Conservation (phyloP, 257 asterid species). For the Solanum paucissectum region DNA sequence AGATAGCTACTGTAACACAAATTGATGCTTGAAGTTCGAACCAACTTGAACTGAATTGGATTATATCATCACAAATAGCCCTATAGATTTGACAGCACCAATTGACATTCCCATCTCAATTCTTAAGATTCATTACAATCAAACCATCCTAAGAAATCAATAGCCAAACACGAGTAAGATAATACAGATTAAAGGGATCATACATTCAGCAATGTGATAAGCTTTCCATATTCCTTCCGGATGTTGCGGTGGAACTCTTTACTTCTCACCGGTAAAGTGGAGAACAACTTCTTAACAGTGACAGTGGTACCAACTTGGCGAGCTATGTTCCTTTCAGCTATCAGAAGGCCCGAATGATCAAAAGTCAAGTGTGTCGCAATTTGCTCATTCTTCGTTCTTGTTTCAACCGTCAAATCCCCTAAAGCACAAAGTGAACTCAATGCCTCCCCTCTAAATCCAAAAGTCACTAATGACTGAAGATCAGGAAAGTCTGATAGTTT, state of each 20-base stretch:
- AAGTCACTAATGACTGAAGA: constrained; percentile 70
- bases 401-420: constrained; percentile 84
- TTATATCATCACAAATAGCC: not conserved
- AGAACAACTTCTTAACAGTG: constrained; percentile 79
- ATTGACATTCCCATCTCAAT: not conserved
- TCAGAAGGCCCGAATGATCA: constrained; percentile 54
- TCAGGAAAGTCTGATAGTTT: constrained; percentile 77
- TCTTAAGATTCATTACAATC: not conserved
- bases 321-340: constrained; percentile 71
- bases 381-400: constrained; percentile 64
- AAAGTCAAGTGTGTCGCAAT: constrained; percentile 85
- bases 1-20: not conserved
- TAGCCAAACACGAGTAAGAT: not conserved
- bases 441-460: constrained; percentile 99
- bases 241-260: constrained; percentile 76
- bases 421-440: constrained; percentile 81
- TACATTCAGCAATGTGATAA: constrained; percentile 77
- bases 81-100: not conserved
- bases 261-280: constrained; percentile 85
- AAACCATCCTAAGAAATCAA: not conserved
- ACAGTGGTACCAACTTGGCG: constrained; percentile 92
- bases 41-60: not conserved
- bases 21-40: not conserved
- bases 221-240: constrained; percentile 87
- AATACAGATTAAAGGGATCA: constrained; percentile 18